Conservation (phyloP, 202 grass and related monocot genomes). For the Cymbopogon flexuosus region DNA sequence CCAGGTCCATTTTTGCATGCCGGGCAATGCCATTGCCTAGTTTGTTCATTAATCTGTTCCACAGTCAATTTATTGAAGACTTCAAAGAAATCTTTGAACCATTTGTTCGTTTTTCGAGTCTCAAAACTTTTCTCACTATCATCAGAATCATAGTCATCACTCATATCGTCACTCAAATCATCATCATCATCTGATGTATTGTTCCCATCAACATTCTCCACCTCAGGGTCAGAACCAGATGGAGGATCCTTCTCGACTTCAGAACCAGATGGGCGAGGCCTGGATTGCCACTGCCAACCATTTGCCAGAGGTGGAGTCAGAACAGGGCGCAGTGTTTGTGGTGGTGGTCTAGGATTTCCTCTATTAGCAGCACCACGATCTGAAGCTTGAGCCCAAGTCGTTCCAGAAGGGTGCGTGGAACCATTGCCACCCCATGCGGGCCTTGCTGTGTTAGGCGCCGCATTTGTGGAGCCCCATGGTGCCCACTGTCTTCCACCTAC, state of each 20-base stretch:
- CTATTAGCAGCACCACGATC: slow-evolving; percentile 41
- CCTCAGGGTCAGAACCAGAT: slow-evolving; percentile 39
- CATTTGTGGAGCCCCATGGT: slow-evolving; percentile 36
- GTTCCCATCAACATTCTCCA: slow-evolving; percentile 27
- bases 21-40: slow-evolving; percentile 70
- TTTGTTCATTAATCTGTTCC: slow-evolving; percentile 66
- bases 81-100: slow-evolving; percentile 80
- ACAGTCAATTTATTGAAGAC: slow-evolving; percentile 45
- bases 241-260: slow-evolving; percentile 43
- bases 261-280: slow-evolving; percentile 31
- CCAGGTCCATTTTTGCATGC: slow-evolving; percentile 88
- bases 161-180: slow-evolving; percentile 59
- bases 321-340: slow-evolving; percentile 37
- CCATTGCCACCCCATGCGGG: slow-evolving; percentile 42
- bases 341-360: slow-evolving; percentile 35
- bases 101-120: slow-evolving; percentile 63
- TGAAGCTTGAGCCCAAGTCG: slow-evolving; percentile 38
- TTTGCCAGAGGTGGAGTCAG: slow-evolving; percentile 44
- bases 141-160: slow-evolving; percentile 75
- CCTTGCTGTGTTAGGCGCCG: slow-evolving; percentile 29
- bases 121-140: slow-evolving; percentile 61
- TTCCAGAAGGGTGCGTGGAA: slow-evolving; percentile 40
- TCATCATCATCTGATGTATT: slow-evolving; percentile 44
- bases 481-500: slow-evolving; percentile 39
- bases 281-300: slow-evolving; percentile 64